These are phyloP conservation scores for Escovopsis sp. DNA, from an alignment of 2,329 filamentous ascomycete genomes.

Conservation along the genomic window DNA sequence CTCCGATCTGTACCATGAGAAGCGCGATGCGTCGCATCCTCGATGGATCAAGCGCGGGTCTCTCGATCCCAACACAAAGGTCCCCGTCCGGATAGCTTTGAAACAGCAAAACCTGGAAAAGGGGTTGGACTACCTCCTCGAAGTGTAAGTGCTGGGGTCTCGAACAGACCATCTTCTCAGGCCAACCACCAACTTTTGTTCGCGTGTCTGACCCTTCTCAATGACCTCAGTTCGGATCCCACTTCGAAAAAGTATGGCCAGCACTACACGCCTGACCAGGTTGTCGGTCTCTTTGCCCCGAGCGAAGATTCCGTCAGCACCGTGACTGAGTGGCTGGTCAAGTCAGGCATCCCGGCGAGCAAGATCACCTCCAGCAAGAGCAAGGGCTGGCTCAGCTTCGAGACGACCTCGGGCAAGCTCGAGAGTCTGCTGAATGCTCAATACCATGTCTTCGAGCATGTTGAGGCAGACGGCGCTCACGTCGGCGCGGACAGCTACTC, in stretches of 20 bases:
- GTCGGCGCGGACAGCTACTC: slow-evolving; percentile 28
- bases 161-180: too few species aligned
- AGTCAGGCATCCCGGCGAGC: slow-evolving; percentile 32
- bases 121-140: slow-evolving; percentile 27
- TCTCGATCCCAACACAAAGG: slow-evolving; percentile 6
- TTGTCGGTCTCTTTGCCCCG: slow-evolving; percentile 29
- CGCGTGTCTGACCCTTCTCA: background rate
- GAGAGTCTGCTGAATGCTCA: slow-evolving; percentile 37
- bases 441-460: slow-evolving; percentile 35
- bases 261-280: slow-evolving; percentile 29
- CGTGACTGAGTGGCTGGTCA: slow-evolving; percentile 38
- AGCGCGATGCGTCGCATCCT: slow-evolving; percentile 9
- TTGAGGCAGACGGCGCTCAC: slow-evolving; percentile 16
- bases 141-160: slow-evolving; percentile 16
- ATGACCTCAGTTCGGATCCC: slow-evolving; percentile 21
- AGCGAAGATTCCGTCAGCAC: slow-evolving; percentile 29
- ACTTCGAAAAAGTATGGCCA: slow-evolving; percentile 29
- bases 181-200: too few species aligned
- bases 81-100: slow-evolving; percentile 29
- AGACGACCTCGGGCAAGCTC: slow-evolving; percentile 37
- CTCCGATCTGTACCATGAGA: slow-evolving; percentile 19
- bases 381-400: slow-evolving; percentile 39
- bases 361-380: slow-evolving; percentile 35
- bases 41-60: slow-evolving; percentile 14
- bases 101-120: slow-evolving; percentile 30